Base-by-base conservation (phyloP, 2,329 filamentous ascomycete species). In the Exserohilum rostratum region DNA sequence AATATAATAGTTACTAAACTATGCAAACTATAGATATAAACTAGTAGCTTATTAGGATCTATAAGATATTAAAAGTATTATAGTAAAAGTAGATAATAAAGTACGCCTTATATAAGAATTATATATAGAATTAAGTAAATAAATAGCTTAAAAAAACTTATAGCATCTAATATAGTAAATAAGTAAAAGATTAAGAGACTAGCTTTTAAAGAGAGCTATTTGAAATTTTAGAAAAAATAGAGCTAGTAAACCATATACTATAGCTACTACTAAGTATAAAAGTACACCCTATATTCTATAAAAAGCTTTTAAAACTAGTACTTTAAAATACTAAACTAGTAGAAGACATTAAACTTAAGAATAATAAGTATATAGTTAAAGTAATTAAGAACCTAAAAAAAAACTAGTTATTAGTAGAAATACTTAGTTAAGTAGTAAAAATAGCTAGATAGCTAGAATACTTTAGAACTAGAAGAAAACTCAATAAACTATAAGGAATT, bases 271-370 rank as follows among this genome's bases (percentile, higher is more conserved):
- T 38, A 18, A 12, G 5, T 20, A 38, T 38, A 20, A 1, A 2
- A 18, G 3, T 38, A 3, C 18, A 38, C 15, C 10, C 17, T 38
- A 38, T 38, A n/a, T 56, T 53, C 47, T 55, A 46, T 49, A 42
- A 30, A 7, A 29, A 42, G 15, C 12, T 42, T 3, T 4, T 42
- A 42, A 11, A 42, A n/a, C 3, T 29, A 42, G 39, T 3, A 29
- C 22, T 12, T 42, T 9, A 29, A 29, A 12, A 39, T 25, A 12
- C 37, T 39, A 39, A 25, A 17, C 39, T 42, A 42, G 13, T 15
- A 29, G 29, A 1, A 29, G 12, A 42, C 15, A 42, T 42, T n/a
- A 9, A 30, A 11, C 22, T 42, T 6, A 29, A 42, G 27, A 5
- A 30, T 17, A 29, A 42, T 15, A 17, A 42, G 1, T 42, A 42